Evolutionary conservation across 768 basidiomycete species (phyloP).

Genomic region (Naganishia vaughanmartiniae): DNA sequence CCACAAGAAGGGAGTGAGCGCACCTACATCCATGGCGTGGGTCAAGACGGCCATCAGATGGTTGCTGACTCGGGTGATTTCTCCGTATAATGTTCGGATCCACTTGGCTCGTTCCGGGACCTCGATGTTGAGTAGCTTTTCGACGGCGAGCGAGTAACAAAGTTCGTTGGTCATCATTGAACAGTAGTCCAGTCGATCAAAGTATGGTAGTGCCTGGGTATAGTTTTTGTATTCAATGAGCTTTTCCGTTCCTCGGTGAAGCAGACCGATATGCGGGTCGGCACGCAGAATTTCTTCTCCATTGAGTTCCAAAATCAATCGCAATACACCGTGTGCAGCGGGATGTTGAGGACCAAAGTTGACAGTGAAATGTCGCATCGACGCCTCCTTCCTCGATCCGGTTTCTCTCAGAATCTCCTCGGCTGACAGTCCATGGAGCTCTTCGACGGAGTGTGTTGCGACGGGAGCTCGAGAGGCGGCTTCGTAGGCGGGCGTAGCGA

Average conservation of each 20-base stretch:
- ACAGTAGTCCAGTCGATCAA: slow-evolving; percentile 97
- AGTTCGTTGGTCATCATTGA: slow-evolving; percentile 99
- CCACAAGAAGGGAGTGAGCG: slow-evolving; percentile 97
- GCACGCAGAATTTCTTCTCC: slow-evolving; percentile 64
- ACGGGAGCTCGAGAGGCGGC: slow-evolving; percentile 28
- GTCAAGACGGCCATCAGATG: slow-evolving; percentile 97
- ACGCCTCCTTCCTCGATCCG: slow-evolving; percentile 66
- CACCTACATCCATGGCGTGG: slow-evolving; percentile 70
- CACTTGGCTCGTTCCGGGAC: slow-evolving; percentile 96
- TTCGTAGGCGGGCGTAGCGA: slow-evolving; percentile 23
- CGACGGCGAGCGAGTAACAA: slow-evolving; percentile 93
- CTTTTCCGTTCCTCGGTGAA: slow-evolving; percentile 97
- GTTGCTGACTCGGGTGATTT: slow-evolving; percentile 92
- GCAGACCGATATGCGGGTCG: slow-evolving; percentile 76
- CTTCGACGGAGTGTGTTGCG: slow-evolving; percentile 49
- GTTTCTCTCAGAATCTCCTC: slow-evolving; percentile 76
- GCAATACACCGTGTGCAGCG: slow-evolving; percentile 95
- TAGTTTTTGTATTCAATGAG: slow-evolving; percentile 99
- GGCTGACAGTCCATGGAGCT: slow-evolving; percentile 71
- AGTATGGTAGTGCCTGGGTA: slow-evolving; percentile 94
- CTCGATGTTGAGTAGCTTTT: slow-evolving; percentile 94
- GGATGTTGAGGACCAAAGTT: slow-evolving; percentile 99
- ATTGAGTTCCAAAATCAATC: slow-evolving; percentile 94
- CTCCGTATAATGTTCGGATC: slow-evolving; percentile 95
- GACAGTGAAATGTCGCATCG: slow-evolving; percentile 92